Conservation (phyloP, 1,139 yeast species). For the Kodamaea fungicola region DNA sequence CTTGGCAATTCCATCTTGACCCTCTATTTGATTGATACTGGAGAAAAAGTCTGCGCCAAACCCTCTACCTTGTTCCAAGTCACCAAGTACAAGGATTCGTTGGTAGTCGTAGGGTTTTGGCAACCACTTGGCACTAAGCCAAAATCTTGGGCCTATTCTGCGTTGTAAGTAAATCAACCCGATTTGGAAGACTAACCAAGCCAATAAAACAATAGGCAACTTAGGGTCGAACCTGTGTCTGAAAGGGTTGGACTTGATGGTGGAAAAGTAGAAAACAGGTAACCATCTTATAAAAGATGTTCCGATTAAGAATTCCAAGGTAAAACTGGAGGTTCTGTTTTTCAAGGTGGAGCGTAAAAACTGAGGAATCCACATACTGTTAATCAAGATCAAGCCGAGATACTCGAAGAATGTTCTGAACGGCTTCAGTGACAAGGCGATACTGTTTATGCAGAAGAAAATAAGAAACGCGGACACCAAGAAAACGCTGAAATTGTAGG, state of each 20-base stretch:
- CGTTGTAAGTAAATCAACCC: conserved; percentile 57
- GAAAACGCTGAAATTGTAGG: not conserved
- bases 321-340: conserved; percentile 64
- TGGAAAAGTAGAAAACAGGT: conserved; percentile 64
- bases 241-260: conserved; percentile 39
- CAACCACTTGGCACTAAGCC: conserved; percentile 68
- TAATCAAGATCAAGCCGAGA: conserved; percentile 45
- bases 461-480: not conserved
- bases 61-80: conserved; percentile 53
- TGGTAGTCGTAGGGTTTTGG: conserved; percentile 85
- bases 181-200: conserved; percentile 60
- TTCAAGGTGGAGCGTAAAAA: conserved; percentile 72
- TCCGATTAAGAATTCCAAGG: conserved; percentile 69
- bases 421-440: not conserved
- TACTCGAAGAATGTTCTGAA: conserved; percentile 47
- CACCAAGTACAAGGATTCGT: conserved; percentile 56
- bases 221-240: conserved; percentile 56
- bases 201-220: conserved; percentile 40
- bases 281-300: conserved; percentile 58
- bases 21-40: conserved; percentile 29
- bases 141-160: conserved; percentile 74
- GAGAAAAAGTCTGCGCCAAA: conserved; percentile 36
- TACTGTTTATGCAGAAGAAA: not conserved
- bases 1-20: conserved; percentile 22
- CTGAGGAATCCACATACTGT: conserved; percentile 91